phyloP scores from a whole-genome alignment of 202 grass and related monocot species.

The Bolboschoenoplectus hybrid region DNA sequence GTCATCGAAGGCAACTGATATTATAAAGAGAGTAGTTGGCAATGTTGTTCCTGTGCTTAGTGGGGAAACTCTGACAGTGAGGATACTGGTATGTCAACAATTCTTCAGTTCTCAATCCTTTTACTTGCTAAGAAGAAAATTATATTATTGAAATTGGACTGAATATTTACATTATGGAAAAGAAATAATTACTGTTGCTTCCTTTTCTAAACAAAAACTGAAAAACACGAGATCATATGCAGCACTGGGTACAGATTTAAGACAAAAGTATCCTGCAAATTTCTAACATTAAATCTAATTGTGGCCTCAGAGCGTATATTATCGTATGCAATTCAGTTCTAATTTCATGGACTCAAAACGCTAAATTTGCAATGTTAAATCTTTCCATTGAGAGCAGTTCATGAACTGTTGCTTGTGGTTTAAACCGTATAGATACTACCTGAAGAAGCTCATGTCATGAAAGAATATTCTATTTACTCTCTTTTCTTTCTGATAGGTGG shows the following conservation, averaged over 20 bases:
- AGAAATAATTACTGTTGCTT: background rate
- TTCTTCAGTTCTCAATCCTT: background rate
- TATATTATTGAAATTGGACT: background rate
- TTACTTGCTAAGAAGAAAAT: background rate
- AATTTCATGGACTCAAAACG: background rate
- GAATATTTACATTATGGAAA: background rate
- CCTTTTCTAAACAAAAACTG: background rate
- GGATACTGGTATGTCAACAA: constrained; percentile 58
- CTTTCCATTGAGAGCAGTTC: no score
- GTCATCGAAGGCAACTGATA: constrained; percentile 69
- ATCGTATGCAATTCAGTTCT: background rate
- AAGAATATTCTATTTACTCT: background rate
- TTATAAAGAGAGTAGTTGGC: constrained; percentile 81
- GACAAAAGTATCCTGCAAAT: background rate
- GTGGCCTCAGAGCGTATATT: background rate
- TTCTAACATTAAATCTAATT: background rate
- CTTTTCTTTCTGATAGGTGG: constrained; percentile 43
- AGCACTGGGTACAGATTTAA: background rate
- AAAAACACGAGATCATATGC: background rate
- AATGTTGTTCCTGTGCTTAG: constrained; percentile 62
- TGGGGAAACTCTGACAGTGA: constrained; percentile 53
- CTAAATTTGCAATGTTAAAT: background rate
- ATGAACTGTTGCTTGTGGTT: background rate
- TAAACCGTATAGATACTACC: background rate
- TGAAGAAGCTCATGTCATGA: background rate